These are phyloP conservation scores for Lentithecium fluviatile DNA, from an alignment of 495 filamentous ascomycete species.

Conservation along the genomic window DNA sequence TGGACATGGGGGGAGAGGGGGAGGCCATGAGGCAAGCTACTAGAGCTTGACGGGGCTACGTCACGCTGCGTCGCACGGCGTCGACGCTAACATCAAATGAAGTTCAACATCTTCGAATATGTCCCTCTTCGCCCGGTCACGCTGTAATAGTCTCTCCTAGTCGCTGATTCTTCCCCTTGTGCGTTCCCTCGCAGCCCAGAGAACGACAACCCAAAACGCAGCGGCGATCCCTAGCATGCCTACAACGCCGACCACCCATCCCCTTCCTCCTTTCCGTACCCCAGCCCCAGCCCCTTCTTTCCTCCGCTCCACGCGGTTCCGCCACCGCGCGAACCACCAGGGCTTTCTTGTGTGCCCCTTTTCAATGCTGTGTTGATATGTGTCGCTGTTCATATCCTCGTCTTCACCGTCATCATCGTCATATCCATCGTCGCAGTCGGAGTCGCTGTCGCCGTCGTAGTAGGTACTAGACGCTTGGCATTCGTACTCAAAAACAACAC, in stretches of 20 bases:
- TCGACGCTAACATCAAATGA: slow-evolving; percentile 4
- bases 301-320: not conserved
- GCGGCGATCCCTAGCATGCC: not conserved
- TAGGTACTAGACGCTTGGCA: no score
- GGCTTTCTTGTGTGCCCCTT: not conserved
- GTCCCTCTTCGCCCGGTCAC: no score
- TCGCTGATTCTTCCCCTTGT: no score
- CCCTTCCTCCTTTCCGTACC: not conserved
- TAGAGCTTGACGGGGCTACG: no score
- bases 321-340: not conserved
- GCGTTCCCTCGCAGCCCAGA: no score
- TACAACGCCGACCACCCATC: not conserved
- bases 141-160: no score
- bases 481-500: not conserved
- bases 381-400: not conserved
- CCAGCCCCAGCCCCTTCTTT: not conserved
- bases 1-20: not conserved
- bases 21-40: not conserved
- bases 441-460: no score
- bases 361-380: not conserved
- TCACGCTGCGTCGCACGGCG: not conserved
- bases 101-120: slow-evolving; percentile 32
- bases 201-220: no score
- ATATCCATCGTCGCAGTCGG: not conserved
- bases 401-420: not conserved